Conservation (phyloP, 768 basidiomycete genomes). For the Rhodotorula toruloides region DNA sequence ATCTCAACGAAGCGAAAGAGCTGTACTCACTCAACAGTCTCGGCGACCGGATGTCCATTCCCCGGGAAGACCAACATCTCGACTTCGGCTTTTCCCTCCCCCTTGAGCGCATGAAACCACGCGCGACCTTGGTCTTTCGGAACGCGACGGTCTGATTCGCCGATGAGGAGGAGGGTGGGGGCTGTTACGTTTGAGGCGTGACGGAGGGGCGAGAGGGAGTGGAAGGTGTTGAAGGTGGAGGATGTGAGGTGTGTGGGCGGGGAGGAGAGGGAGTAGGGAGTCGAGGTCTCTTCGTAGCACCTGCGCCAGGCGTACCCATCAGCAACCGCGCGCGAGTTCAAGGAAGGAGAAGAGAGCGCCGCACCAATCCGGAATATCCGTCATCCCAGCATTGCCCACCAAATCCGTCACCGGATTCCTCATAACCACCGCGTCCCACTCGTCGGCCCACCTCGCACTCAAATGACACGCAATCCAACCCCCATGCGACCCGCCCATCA, state of each 20-base stretch:
- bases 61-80: slow-evolving; percentile 61
- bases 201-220: slow-evolving; percentile 57
- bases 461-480: slow-evolving; percentile 58
- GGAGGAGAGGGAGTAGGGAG: slow-evolving; percentile 45
- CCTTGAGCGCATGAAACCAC: slow-evolving; percentile 63
- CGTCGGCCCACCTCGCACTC: slow-evolving; percentile 59
- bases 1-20: slow-evolving; percentile 49
- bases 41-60: slow-evolving; percentile 61
- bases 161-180: slow-evolving; percentile 59
- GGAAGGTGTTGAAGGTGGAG: slow-evolving; percentile 51
- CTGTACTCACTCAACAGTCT: slow-evolving; percentile 38
- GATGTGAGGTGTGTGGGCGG: slow-evolving; percentile 51
- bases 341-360: background rate
- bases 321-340: background rate
- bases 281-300: slow-evolving; percentile 50
- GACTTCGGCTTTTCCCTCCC: slow-evolving; percentile 51
- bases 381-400: slow-evolving; percentile 53
- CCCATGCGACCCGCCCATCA: slow-evolving; percentile 66
- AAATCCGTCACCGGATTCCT: slow-evolving; percentile 67
- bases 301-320: background rate
- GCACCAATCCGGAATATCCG: slow-evolving; percentile 68
- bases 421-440: slow-evolving; percentile 60
- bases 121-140: slow-evolving; percentile 59
- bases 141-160: slow-evolving; percentile 60
- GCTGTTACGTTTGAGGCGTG: slow-evolving; percentile 54